phyloP scores from a whole-genome alignment of 768 basidiomycete species.

The Lyophyllum shimeji region DNA sequence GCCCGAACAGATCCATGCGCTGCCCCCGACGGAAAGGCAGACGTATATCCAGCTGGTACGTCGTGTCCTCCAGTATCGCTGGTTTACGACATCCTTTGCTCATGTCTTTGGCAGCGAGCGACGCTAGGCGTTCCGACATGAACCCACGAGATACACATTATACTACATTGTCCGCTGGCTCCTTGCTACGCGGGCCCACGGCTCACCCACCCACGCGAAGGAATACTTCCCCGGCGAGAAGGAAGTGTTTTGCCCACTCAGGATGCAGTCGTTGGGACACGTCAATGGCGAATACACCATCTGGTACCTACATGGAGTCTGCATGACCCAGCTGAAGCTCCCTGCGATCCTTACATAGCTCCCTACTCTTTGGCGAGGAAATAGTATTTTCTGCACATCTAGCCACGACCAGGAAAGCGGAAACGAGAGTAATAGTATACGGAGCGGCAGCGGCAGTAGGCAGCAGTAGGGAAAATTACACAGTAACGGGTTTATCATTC shows the following conservation, averaged over 20 bases:
- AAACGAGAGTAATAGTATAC: constrained; percentile 1
- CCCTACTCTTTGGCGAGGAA: no score
- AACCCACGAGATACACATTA: not conserved
- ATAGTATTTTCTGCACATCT: constrained; percentile 7
- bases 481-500: constrained; percentile 35
- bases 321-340: no score
- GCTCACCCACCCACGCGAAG: no score
- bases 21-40: constrained; percentile 72
- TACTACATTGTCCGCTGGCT: not conserved
- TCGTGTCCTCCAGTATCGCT: constrained; percentile 16
- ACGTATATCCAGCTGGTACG: constrained; percentile 83
- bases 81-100: not conserved
- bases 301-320: no score
- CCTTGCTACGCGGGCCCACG: not conserved
- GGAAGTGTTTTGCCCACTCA: not conserved
- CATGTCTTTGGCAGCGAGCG: constrained; percentile 28
- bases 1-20: constrained; percentile 74
- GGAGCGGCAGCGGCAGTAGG: constrained; percentile 1
- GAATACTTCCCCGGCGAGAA: no score
- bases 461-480: constrained; percentile 19
- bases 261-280: no score
- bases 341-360: no score
- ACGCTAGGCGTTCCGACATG: constrained; percentile 38
- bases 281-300: no score
- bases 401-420: constrained; percentile 4